A percentile compares a stretch with the other conserved stretches of the same genome.
phyloP scores from a whole-genome alignment of 2,329 filamentous ascomycete species.

The Chrysosporium keratinophilum region DNA sequence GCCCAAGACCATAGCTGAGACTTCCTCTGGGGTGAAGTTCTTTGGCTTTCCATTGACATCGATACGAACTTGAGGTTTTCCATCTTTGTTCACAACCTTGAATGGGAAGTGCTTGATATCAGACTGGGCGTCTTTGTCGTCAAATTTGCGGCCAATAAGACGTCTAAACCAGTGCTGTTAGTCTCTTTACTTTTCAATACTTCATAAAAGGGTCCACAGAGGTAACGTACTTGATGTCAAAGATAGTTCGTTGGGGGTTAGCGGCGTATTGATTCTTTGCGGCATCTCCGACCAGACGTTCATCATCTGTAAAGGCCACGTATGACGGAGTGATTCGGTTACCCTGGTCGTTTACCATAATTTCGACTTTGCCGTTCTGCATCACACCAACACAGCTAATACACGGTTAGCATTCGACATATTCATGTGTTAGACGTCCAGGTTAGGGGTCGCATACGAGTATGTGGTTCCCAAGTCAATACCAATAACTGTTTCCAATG shows the following conservation, averaged over 20 bases:
- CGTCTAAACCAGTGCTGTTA: slow-evolving; percentile 44
- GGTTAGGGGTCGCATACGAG: slow-evolving; percentile 33
- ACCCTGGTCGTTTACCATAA: slow-evolving; percentile 92
- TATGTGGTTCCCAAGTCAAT: slow-evolving; percentile 90
- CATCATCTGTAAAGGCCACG: slow-evolving; percentile 93
- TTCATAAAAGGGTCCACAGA: background rate
- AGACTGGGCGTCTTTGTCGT: slow-evolving; percentile 75
- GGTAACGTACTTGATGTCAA: slow-evolving; percentile 67
- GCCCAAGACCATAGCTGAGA: slow-evolving; percentile 55
- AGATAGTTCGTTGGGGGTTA: slow-evolving; percentile 68
- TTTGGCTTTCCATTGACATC: slow-evolving; percentile 50
- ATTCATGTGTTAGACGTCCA: background rate
- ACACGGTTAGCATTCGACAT: slow-evolving; percentile 15
- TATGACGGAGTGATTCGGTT: slow-evolving; percentile 94
- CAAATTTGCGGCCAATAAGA: slow-evolving; percentile 73
- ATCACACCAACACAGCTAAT: slow-evolving; percentile 87
- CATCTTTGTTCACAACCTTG: slow-evolving; percentile 80
- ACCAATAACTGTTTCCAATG: slow-evolving; percentile 59
- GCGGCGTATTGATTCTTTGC: slow-evolving; percentile 88
- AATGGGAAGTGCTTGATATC: slow-evolving; percentile 99
- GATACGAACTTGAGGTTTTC: slow-evolving; percentile 73
- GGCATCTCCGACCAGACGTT: slow-evolving; percentile 92
- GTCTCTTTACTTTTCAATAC: background rate
- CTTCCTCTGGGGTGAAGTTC: slow-evolving; percentile 56
- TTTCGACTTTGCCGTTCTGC: slow-evolving; percentile 90